Evolutionary conservation across 2,329 filamentous ascomycete species (phyloP).

Genomic region (Oidium heveae): DNA sequence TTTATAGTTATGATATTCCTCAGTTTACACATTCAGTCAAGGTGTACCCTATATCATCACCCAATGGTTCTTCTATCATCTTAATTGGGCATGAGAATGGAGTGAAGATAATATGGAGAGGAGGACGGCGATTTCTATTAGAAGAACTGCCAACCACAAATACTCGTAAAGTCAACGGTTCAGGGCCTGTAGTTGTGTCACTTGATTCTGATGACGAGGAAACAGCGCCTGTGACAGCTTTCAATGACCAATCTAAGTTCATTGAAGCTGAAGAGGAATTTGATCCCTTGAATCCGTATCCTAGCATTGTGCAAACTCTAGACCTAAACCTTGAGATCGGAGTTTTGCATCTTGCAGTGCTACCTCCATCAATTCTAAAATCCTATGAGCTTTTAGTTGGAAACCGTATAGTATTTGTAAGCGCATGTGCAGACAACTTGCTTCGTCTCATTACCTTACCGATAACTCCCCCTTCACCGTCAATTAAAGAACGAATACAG

Average conservation of each 20-base stretch:
- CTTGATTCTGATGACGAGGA: conserved; percentile 38
- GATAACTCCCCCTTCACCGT: conserved; percentile 32
- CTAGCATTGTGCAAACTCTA: conserved; percentile 31
- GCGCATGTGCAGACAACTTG: conserved; percentile 30
- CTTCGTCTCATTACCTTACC: conserved; percentile 33
- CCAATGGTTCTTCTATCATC: conserved; percentile 36
- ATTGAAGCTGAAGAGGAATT: conserved; percentile 23
- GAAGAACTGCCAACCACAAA: conserved; percentile 14
- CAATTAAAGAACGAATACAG: conserved; percentile 29
- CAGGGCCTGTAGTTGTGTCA: conserved; percentile 31
- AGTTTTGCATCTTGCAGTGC: conserved; percentile 28
- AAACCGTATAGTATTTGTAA: conserved; percentile 33
- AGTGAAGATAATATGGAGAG: conserved; percentile 34
- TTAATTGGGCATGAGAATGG: conserved; percentile 40
- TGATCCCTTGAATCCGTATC: conserved; percentile 27
- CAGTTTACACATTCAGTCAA: conserved; percentile 33
- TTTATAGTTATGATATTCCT: conserved; percentile 28
- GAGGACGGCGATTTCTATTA: conserved; percentile 31
- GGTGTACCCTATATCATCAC: conserved; percentile 33
- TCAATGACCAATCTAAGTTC: conserved; percentile 31
- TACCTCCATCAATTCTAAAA: conserved; percentile 23
- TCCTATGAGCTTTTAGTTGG: conserved; percentile 26
- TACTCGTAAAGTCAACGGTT: conserved; percentile 25
- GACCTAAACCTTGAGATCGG: conserved; percentile 33
- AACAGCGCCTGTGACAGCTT: conserved; percentile 11